Evolutionary conservation across 31 red algal species (phyloP).

Genomic region (Endocladia muricata): DNA sequence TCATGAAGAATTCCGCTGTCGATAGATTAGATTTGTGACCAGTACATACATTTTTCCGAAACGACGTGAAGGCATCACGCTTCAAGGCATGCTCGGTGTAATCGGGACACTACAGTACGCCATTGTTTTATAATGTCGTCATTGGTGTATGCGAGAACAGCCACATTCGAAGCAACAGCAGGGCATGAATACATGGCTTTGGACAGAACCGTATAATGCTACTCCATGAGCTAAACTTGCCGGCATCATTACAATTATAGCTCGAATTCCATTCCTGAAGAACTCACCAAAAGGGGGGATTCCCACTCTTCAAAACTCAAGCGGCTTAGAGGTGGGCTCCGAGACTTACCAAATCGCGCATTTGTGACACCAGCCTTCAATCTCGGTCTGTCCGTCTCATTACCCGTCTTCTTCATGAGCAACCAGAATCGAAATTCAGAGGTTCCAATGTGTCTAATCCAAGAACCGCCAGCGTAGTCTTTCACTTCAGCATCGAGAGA

Average conservation of each 20-base stretch:
- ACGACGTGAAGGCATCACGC: too few species aligned
- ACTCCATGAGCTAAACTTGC: too few species aligned
- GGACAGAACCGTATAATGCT: too few species aligned
- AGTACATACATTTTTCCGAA: too few species aligned
- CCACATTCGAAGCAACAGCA: too few species aligned
- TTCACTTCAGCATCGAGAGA: conserved; percentile 41
- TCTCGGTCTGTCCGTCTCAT: conserved; percentile 19
- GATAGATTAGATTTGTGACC: too few species aligned
- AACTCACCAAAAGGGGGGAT: conserved; percentile 2
- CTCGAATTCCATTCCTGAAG: conserved; percentile 22
- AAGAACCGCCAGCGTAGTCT: conserved; percentile 11
- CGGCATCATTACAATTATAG: neutral
- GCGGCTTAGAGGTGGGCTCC: conserved; percentile 29
- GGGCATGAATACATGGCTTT: too few species aligned
- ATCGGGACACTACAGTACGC: too few species aligned
- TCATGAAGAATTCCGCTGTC: too few species aligned
- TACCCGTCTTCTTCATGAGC: neutral
- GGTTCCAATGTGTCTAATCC: conserved; percentile 54
- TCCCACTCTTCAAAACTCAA: conserved; percentile 51
- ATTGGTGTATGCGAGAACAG: too few species aligned
- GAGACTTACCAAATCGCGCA: conserved; percentile 30
- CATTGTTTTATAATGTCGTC: too few species aligned
- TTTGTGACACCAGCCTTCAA: conserved; percentile 10
- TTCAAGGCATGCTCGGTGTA: too few species aligned
- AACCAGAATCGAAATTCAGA: conserved; percentile 36